phyloP scores from a whole-genome alignment of 805 yeast species.

The Ascoidea tarda region DNA sequence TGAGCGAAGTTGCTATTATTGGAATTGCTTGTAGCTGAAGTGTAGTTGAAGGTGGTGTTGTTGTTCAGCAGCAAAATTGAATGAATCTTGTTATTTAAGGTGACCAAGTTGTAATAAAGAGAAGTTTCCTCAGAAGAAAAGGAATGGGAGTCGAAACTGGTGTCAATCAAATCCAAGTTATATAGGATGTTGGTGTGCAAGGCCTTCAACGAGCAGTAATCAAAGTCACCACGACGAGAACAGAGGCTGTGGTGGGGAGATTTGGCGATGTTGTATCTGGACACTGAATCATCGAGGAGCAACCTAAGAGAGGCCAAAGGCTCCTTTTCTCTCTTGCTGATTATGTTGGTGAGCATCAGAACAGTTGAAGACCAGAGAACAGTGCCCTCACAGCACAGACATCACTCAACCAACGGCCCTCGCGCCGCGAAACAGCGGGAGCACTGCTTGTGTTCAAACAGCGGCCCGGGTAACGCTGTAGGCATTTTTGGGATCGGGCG shows the following conservation, averaged over 20 bases:
- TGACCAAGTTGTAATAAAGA: constrained; percentile 4
- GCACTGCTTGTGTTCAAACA: too few relatives aligned
- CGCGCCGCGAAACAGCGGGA: too few relatives aligned
- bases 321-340: constrained; percentile 33
- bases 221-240: constrained; percentile 40
- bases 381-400: too few relatives aligned
- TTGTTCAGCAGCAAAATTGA: constrained; percentile 5
- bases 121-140: constrained; percentile 8
- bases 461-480: too few relatives aligned
- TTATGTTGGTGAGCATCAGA: constrained; percentile 19
- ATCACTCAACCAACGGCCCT: too few relatives aligned
- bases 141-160: constrained; percentile 14
- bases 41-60: constrained; percentile 6
- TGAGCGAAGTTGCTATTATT: constrained; percentile 9
- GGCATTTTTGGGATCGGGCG: too few relatives aligned
- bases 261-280: too few relatives aligned
- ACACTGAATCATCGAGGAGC: too few relatives aligned
- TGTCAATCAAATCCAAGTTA: constrained; percentile 39
- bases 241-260: constrained; percentile 37
- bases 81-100: constrained; percentile 2
- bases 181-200: constrained; percentile 47
- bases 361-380: too few relatives aligned
- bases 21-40: constrained; percentile 2
- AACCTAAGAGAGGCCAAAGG: too few relatives aligned
- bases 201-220: constrained; percentile 29